These are phyloP conservation scores for Multifurca ochricompacta DNA, from an alignment of 768 basidiomycete species.

Conservation along the genomic window DNA sequence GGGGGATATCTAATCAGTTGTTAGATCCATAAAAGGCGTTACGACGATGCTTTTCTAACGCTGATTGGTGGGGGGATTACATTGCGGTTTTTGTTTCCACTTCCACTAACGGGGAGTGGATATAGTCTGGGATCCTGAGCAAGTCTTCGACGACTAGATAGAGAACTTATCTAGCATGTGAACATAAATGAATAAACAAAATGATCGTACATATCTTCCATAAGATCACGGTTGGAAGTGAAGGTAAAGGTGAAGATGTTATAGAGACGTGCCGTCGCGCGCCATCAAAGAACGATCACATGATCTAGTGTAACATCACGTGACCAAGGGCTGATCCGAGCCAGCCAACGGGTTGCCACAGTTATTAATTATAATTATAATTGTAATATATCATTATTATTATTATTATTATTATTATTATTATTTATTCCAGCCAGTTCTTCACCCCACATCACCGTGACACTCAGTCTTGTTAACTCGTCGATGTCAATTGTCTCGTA, in stretches of 20 bases:
- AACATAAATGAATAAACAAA: neutral
- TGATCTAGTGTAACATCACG: neutral
- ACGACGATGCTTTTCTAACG: neutral
- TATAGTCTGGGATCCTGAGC: conserved; percentile 5
- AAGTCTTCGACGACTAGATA: conserved; percentile 15
- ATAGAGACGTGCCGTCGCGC: neutral
- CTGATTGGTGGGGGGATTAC: neutral
- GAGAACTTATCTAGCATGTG: neutral
- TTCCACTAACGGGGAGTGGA: neutral
- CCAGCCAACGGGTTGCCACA: neutral
- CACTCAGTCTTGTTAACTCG: neutral
- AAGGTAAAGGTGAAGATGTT: neutral
- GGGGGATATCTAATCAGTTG: neutral
- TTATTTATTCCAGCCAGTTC: too few species aligned
- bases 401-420: too few species aligned
- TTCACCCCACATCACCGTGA: too few species aligned
- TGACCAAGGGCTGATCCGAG: too few species aligned
- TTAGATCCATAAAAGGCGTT: neutral
- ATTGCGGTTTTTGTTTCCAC: neutral
- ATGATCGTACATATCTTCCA: conserved; percentile 11
- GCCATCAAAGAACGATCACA: conserved; percentile 3
- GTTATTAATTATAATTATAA: too few species aligned
- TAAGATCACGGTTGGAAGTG: neutral
- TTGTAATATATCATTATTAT: too few species aligned
- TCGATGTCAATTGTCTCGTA: neutral